Conservation (phyloP, 306 rosid genomes). For the Dalbergia cultrata region DNA sequence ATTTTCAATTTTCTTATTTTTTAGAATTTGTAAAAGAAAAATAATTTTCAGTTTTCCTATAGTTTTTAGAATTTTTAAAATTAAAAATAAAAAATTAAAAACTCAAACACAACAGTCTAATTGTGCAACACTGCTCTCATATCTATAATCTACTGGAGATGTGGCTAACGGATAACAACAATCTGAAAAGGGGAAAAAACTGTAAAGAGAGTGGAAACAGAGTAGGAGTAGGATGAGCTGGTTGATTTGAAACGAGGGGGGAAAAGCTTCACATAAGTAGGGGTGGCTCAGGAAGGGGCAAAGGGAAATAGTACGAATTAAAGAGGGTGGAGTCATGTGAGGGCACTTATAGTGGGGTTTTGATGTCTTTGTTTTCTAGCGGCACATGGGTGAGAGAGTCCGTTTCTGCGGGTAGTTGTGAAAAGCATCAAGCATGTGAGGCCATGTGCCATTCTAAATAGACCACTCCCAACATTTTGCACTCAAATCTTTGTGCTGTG, state of each 20-base stretch:
- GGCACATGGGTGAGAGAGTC: constrained; percentile 73
- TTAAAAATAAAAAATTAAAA: too few species aligned
- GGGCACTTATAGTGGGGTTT: constrained; percentile 75
- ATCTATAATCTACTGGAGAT: neutral
- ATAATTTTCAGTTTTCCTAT: too few species aligned
- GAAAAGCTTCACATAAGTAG: constrained; percentile 24
- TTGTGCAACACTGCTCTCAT: neutral
- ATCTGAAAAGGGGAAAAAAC: neutral
- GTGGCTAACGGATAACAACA: constrained; percentile 14
- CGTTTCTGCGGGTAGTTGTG: constrained; percentile 53
- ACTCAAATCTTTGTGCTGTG: constrained; percentile 38
- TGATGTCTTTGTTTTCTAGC: constrained; percentile 60
- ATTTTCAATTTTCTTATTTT: too few species aligned
- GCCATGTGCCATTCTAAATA: constrained; percentile 77
- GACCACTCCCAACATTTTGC: constrained; percentile 52
- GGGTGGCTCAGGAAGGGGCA: constrained; percentile 51
- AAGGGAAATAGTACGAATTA: constrained; percentile 49
- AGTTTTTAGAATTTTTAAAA: too few species aligned
- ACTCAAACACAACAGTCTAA: too few species aligned
- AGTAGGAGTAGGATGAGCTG: constrained; percentile 57
- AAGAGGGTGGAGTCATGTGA: constrained; percentile 67
- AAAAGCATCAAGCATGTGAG: constrained; percentile 71
- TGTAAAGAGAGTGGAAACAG: neutral
- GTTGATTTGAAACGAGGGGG: constrained; percentile 64
- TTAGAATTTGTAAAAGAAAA: too few species aligned